Evolutionary conservation across 495 filamentous ascomycete species (phyloP), one percentile per base, ranked within the genome.

Genomic region (Lophiotrema nucula): DNA sequence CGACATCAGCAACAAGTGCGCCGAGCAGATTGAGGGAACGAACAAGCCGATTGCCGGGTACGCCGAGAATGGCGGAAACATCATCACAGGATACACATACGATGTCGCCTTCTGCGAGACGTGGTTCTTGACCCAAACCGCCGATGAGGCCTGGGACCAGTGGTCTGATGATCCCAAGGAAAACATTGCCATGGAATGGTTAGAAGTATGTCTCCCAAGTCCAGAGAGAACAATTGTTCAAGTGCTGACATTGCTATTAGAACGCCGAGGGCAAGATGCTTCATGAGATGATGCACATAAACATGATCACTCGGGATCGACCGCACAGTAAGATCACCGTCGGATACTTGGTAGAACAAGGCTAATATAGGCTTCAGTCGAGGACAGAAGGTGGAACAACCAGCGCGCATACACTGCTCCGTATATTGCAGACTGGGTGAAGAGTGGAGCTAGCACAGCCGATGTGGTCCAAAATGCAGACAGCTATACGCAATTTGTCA

Each of bases 281-380:
- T 12, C 47, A 50, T 21, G 47, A 50, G 47, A 8, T 50, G 6
- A 50, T 50, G 47, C 47, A 50, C 47, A 50, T 35, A 5, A 21
- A 31, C 24, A 15, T 50, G 13, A 50, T 50, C 11, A 8, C 47
- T 4, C 8, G 16, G 21, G 47, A 50, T 21, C 24, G 47, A 8
- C 24, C 24, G 27, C 25, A 50, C 13, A 50, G 44, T 47, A 47
- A 8, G 31, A 26, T 4, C 22, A 11, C 10, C 4, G 5, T 26
- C 6, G 8, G 4, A 19, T 10, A 12, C 16, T 18, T 26, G 23
- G 10, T 18, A 11, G 16, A 18, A 4, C 19, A 23, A 23, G 10
- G 23, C 44, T 47, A 19, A 47, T 18, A 24, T 10, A 47, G 8
- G 16, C 4, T 19, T 11, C 23, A 47, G 44, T 50, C 27, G 23